A percentile compares a stretch with the other conserved stretches of the same genome.
These are phyloP conservation scores for Penicillium coprophilum DNA, from an alignment of 495 filamentous ascomycete species.

Conservation along the genomic window DNA sequence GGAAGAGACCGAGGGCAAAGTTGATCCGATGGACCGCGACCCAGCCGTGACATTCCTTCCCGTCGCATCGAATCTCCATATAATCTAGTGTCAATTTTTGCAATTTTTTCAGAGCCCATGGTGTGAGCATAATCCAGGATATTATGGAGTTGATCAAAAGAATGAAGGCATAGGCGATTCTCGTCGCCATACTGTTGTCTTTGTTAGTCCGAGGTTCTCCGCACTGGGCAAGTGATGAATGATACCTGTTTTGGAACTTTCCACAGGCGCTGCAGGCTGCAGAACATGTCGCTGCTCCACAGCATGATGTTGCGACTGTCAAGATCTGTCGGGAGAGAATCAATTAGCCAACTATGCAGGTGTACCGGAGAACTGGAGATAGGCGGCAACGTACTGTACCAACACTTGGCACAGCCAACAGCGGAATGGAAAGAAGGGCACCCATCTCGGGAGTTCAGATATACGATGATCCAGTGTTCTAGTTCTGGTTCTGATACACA, in stretches of 20 bases:
- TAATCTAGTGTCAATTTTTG: slow-evolving; percentile 90
- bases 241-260: slow-evolving; percentile 91
- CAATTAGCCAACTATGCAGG: slow-evolving; percentile 17
- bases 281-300: slow-evolving; percentile 91
- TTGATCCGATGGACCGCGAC: slow-evolving; percentile 96
- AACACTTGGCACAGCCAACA: slow-evolving; percentile 82
- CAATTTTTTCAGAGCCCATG: slow-evolving; percentile 95
- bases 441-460: slow-evolving; percentile 57
- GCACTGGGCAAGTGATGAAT: slow-evolving; percentile 2
- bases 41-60: slow-evolving; percentile 91
- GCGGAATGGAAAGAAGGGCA: slow-evolving; percentile 82
- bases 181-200: slow-evolving; percentile 78
- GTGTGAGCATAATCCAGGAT: slow-evolving; percentile 99
- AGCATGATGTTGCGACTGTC: slow-evolving; percentile 80
- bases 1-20: slow-evolving; percentile 93
- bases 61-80: slow-evolving; percentile 86
- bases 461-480: not conserved
- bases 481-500: not conserved
- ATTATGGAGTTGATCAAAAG: slow-evolving; percentile 94
- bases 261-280: slow-evolving; percentile 93
- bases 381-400: slow-evolving; percentile 66
- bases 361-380: slow-evolving; percentile 1
- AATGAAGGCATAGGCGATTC: slow-evolving; percentile 95
- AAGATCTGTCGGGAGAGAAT: slow-evolving; percentile 55
- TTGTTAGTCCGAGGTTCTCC: slow-evolving; percentile 15